Conservation (phyloP, 129 eudicot species). For the Logfia minima region DNA sequence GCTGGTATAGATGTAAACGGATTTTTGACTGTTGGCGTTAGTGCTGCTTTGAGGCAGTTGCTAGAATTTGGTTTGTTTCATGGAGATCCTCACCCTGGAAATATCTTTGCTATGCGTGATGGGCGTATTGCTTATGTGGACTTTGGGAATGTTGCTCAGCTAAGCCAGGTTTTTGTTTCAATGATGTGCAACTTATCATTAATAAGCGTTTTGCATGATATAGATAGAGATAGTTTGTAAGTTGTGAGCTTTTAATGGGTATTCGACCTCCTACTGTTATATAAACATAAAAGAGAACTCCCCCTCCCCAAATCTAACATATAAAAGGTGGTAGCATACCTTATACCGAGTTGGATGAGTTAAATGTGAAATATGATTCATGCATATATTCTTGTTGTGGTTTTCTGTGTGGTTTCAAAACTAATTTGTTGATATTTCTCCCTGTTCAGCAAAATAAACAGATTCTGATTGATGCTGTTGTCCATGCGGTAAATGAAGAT, state of each 20-base stretch:
- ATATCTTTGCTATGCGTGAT: slow-evolving; percentile 98
- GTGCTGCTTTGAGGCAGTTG: slow-evolving; percentile 95
- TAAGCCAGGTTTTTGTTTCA: slow-evolving; percentile 71
- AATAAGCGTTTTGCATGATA: not conserved
- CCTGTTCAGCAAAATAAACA: slow-evolving; percentile 86
- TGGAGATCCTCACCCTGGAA: slow-evolving; percentile 99
- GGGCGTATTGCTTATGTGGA: slow-evolving; percentile 99
- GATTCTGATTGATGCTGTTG: slow-evolving; percentile 95
- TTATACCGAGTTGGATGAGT: no score
- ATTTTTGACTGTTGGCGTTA: slow-evolving; percentile 95
- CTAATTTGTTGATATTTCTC: slow-evolving; percentile 8
- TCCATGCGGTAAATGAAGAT: slow-evolving; percentile 99
- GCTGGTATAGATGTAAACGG: slow-evolving; percentile 84
- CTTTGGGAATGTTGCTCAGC: slow-evolving; percentile 96
- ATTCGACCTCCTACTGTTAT: no score
- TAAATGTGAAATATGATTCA: not conserved
- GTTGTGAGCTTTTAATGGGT: no score
- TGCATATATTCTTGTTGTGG: not conserved
- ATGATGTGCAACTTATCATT: not conserved
- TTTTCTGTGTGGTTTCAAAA: not conserved
- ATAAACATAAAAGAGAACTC: no score
- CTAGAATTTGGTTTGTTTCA: slow-evolving; percentile 95
- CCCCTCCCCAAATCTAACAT: no score
- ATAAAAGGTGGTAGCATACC: no score
- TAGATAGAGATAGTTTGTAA: no score